Conservation (phyloP, 202 grass and related monocot genomes). For the Carex arenaria region DNA sequence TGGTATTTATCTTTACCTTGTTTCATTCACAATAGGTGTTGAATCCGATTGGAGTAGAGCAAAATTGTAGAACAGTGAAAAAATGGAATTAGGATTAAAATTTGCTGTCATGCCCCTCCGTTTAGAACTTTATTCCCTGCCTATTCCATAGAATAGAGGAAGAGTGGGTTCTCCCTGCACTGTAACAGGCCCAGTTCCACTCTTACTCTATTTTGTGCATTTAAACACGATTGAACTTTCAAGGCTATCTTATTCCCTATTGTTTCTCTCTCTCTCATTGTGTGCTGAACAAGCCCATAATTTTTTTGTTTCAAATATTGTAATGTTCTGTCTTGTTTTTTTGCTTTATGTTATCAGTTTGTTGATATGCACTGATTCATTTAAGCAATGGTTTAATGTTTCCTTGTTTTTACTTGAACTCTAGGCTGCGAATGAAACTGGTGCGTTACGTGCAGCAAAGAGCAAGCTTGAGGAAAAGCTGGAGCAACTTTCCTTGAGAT, state of each 20-base stretch:
- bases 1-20: slow-evolving; percentile 42
- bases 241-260: not conserved
- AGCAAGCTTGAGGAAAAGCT: slow-evolving; percentile 95
- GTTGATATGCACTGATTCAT: slow-evolving; percentile 11
- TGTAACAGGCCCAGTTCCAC: not conserved
- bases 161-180: not conserved
- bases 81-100: not conserved
- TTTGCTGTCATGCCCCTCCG: not conserved
- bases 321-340: slow-evolving; percentile 10
- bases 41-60: not conserved
- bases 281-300: not conserved
- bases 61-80: not conserved
- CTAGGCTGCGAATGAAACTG: slow-evolving; percentile 96
- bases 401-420: slow-evolving; percentile 7
- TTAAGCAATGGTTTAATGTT: slow-evolving; percentile 23
- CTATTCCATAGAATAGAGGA: not conserved
- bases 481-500: slow-evolving; percentile 87
- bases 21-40: not conserved
- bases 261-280: not conserved
- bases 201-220: not conserved
- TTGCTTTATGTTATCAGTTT: slow-evolving; percentile 11
- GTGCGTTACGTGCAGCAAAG: slow-evolving; percentile 89
- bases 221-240: not conserved
- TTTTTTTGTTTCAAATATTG: slow-evolving; percentile 9
- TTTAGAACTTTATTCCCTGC: not conserved